Percentiles rank a stretch among this genome's conserved stretches.
Evolutionary conservation across 2,329 filamentous ascomycete species (phyloP).

Genomic region (Microdochium nivale): DNA sequence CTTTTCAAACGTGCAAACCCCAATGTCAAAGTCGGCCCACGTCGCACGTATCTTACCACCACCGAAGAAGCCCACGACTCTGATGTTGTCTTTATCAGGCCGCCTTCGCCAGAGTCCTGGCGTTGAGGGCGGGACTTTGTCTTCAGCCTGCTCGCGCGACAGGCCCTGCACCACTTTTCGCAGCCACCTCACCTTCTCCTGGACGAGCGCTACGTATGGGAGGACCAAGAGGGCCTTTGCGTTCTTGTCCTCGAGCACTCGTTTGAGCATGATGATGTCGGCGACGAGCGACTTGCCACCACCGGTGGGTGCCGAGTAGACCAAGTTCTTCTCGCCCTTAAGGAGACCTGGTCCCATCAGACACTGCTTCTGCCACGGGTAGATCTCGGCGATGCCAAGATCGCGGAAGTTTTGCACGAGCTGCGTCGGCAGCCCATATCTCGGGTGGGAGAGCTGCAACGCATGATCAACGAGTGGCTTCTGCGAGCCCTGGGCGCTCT

Average conservation of each 20-base stretch:
- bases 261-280: constrained; percentile 64
- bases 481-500: constrained; percentile 37
- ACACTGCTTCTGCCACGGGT: constrained; percentile 73
- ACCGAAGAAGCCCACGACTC: constrained; percentile 67
- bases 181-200: constrained; percentile 71
- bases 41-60: constrained; percentile 58
- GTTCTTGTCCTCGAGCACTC: constrained; percentile 52
- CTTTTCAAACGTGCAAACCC: constrained; percentile 75
- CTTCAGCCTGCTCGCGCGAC: constrained; percentile 24
- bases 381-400: constrained; percentile 64
- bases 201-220: constrained; percentile 71
- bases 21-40: constrained; percentile 71
- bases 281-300: constrained; percentile 72
- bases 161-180: constrained; percentile 57
- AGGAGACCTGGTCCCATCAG: constrained; percentile 60
- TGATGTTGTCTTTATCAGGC: constrained; percentile 48
- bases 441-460: constrained; percentile 52
- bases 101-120: constrained; percentile 42
- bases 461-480: constrained; percentile 33
- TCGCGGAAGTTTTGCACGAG: constrained; percentile 56
- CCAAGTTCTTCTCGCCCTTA: constrained; percentile 56
- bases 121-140: constrained; percentile 20
- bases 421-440: constrained; percentile 51
- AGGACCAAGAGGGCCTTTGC: constrained; percentile 65
- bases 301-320: constrained; percentile 74